Evolutionary conservation across 208 protist species (phyloP).

Genomic region (Kentomonas sorsogonicus): DNA sequence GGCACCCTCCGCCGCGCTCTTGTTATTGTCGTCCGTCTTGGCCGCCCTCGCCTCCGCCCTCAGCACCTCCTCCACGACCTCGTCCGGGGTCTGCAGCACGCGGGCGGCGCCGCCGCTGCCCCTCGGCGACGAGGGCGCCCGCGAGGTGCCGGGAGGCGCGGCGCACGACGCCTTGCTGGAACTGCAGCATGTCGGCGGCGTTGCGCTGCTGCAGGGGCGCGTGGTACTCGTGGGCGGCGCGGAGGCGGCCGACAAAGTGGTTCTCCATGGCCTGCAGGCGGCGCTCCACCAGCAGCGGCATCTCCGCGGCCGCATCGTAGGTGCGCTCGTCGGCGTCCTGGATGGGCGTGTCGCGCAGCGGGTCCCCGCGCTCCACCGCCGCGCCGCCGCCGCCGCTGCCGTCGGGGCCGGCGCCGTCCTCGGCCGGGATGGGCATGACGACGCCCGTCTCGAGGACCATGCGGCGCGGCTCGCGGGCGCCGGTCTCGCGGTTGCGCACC

Average conservation of each 20-base stretch:
- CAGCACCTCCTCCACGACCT: constrained; percentile 21
- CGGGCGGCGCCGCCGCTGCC: not conserved
- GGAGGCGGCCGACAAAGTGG: constrained; percentile 66
- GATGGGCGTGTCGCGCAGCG: constrained; percentile 78
- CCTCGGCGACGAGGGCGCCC: constrained; percentile 14
- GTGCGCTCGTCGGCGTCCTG: constrained; percentile 78
- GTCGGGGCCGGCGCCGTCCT: constrained; percentile 25
- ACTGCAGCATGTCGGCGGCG: constrained; percentile 53
- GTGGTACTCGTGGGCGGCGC: constrained; percentile 59
- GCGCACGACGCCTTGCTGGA: constrained; percentile 56
- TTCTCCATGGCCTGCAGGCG: constrained; percentile 79
- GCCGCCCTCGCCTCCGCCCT: constrained; percentile 13
- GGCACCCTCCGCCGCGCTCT: no score
- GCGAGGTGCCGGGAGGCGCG: constrained; percentile 48
- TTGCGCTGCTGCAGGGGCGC: constrained; percentile 41
- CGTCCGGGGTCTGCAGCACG: not conserved
- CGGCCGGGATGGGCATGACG: constrained; percentile 70
- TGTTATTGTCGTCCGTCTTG: not conserved
- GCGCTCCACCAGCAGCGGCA: constrained; percentile 60
- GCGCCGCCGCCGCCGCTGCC: no score
- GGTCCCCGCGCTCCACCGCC: constrained; percentile 60
- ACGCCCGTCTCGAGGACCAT: constrained; percentile 71
- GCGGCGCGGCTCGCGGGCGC: constrained; percentile 62
- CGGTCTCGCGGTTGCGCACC: constrained; percentile 76
- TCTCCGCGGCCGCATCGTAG: constrained; percentile 60